phyloP scores from a whole-genome alignment of 352 stramenopile genomes.

The Phytophthora pinifolia region DNA sequence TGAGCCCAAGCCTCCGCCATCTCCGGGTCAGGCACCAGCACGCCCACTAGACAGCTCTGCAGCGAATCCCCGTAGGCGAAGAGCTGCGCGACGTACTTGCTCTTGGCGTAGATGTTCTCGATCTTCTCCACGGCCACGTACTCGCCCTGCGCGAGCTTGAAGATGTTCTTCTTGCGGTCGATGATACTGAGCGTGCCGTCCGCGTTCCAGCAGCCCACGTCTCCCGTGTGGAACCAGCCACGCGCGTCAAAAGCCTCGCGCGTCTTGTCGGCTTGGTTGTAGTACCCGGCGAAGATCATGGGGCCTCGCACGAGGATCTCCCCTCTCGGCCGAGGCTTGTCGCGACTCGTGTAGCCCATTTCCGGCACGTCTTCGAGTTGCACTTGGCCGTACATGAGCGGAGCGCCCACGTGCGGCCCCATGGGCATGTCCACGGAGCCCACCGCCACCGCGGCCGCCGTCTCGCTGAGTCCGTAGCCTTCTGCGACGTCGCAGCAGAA shows the following conservation, averaged over 20 bases:
- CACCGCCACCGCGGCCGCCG: constrained; percentile 71
- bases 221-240: constrained; percentile 96
- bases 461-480: constrained; percentile 95
- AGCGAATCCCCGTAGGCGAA: constrained; percentile 95
- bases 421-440: constrained; percentile 37
- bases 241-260: constrained; percentile 85
- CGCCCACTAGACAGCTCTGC: constrained; percentile 90
- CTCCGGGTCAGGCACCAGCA: constrained; percentile 83
- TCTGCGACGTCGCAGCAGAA: constrained; percentile 89
- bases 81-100: constrained; percentile 87
- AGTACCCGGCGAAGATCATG: constrained; percentile 91
- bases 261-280: constrained; percentile 92
- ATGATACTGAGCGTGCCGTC: constrained; percentile 88
- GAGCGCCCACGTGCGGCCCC: constrained; percentile 90
- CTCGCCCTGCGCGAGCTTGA: constrained; percentile 91
- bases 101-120: constrained; percentile 92
- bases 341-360: constrained; percentile 92
- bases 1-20: constrained; percentile 37
- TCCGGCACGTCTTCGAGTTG: constrained; percentile 94
- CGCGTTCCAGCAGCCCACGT: constrained; percentile 92
- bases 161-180: constrained; percentile 91
- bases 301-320: constrained; percentile 66
- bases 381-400: constrained; percentile 81
- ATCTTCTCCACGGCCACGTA: constrained; percentile 96
- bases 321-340: constrained; percentile 51